These are phyloP conservation scores for Inosperma sp. DNA, from an alignment of 768 basidiomycete species.

Conservation along the genomic window DNA sequence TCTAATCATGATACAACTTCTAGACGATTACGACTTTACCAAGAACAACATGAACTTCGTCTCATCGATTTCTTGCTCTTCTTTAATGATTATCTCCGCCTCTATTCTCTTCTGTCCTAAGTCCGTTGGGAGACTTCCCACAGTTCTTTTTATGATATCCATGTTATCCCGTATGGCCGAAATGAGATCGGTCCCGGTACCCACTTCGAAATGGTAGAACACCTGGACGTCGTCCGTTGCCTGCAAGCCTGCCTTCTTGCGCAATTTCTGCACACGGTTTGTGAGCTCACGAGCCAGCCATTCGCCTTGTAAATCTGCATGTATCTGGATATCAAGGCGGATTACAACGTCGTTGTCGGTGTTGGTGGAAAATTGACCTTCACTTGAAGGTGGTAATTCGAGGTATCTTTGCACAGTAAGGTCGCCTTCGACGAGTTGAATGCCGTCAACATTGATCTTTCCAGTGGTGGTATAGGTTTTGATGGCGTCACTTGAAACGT, in stretches of 20 bases:
- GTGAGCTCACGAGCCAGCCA: constrained; percentile 87
- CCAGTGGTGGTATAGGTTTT: constrained; percentile 72
- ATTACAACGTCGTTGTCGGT: constrained; percentile 95
- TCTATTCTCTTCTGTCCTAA: constrained; percentile 48
- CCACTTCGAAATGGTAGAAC: constrained; percentile 76
- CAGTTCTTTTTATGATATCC: constrained; percentile 67
- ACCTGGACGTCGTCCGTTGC: constrained; percentile 92
- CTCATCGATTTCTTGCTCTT: constrained; percentile 84
- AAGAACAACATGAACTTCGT: constrained; percentile 71
- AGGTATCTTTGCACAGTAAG: constrained; percentile 88
- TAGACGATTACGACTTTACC: constrained; percentile 43
- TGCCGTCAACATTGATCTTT: constrained; percentile 81
- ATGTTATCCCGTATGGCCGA: constrained; percentile 61
- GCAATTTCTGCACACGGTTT: constrained; percentile 89
- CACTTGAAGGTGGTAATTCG: constrained; percentile 59
- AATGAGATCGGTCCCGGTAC: constrained; percentile 57
- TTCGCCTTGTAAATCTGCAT: constrained; percentile 81
- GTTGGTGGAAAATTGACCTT: constrained; percentile 71
- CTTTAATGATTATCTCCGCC: constrained; percentile 60
- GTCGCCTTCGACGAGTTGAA: constrained; percentile 87
- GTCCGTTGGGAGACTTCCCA: constrained; percentile 66
- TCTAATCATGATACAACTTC: constrained; percentile 22
- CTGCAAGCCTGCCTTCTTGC: constrained; percentile 94
- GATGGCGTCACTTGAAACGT: constrained; percentile 75
- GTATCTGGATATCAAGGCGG: constrained; percentile 83